phyloP scores from a whole-genome alignment of 305 asterid species.

The Fraxinus floribunda region DNA sequence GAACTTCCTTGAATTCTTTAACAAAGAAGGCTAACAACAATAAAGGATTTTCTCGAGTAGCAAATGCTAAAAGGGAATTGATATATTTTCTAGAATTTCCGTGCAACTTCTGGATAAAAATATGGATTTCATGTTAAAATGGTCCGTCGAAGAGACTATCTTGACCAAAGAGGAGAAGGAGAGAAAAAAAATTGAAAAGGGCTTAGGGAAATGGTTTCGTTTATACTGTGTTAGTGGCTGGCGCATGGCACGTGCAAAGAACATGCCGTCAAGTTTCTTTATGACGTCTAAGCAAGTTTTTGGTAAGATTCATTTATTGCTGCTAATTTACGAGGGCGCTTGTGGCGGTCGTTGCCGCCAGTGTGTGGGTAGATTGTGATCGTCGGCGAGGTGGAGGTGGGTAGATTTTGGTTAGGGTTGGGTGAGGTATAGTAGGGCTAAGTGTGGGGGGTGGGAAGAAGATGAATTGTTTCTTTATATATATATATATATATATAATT shows the following conservation, averaged over 20 bases:
- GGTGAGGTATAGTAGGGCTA: not conserved
- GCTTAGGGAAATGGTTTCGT: too few species aligned
- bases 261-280: not conserved
- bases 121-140: not conserved
- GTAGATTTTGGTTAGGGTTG: not conserved
- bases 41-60: not conserved
- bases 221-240: too few species aligned
- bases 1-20: too few species aligned
- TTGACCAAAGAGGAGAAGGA: not conserved
- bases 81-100: not conserved
- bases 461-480: too few species aligned
- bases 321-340: not conserved
- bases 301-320: not conserved
- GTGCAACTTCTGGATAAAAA: not conserved
- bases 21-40: not conserved
- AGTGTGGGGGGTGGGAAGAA: not conserved
- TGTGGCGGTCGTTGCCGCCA: not conserved
- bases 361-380: too few species aligned
- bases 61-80: not conserved
- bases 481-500: too few species aligned
- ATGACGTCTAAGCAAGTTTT: not conserved
- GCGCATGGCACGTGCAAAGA: not conserved
- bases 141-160: not conserved
- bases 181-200: not conserved
- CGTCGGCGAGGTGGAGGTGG: not conserved